These are phyloP conservation scores for Punctularia strigosozonata DNA, from an alignment of 768 basidiomycete genomes.

Conservation along the genomic window DNA sequence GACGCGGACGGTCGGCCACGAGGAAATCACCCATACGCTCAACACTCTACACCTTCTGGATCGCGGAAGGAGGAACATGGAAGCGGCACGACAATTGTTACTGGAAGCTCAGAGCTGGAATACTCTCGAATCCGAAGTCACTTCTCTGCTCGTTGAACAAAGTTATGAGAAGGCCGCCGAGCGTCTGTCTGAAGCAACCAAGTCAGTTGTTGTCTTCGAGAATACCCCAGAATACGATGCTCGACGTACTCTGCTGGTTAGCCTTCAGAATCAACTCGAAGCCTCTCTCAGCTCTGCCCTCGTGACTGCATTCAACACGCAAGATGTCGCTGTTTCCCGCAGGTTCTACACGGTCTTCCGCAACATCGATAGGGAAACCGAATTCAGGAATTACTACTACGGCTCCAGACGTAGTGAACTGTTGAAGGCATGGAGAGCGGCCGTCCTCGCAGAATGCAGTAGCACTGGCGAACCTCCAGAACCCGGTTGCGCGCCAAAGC, in stretches of 20 bases:
- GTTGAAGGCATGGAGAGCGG: conserved; percentile 58
- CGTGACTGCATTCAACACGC: conserved; percentile 72
- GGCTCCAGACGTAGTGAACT: conserved; percentile 62
- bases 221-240: conserved; percentile 88
- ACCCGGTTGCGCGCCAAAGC: conserved; percentile 15
- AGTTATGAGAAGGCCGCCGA: conserved; percentile 87
- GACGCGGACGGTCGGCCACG: conserved; percentile 38
- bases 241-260: conserved; percentile 76
- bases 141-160: conserved; percentile 66
- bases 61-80: conserved; percentile 77
- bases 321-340: conserved; percentile 64
- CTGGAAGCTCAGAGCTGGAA: conserved; percentile 97
- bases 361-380: conserved; percentile 82
- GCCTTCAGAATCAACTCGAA: conserved; percentile 92
- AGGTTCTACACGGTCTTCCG: conserved; percentile 80
- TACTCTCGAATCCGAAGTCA: conserved; percentile 87
- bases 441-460: conserved; percentile 41
- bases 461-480: conserved; percentile 13
- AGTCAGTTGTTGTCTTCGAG: conserved; percentile 85
- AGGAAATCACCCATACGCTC: conserved; percentile 53
- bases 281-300: conserved; percentile 84
- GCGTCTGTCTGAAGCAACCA: conserved; percentile 78
- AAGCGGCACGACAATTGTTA: conserved; percentile 77
- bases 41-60: conserved; percentile 76
- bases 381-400: conserved; percentile 93